Base-by-base conservation (phyloP, 2,329 filamentous ascomycete genomes). In the Colletotrichum orbiculare region DNA sequence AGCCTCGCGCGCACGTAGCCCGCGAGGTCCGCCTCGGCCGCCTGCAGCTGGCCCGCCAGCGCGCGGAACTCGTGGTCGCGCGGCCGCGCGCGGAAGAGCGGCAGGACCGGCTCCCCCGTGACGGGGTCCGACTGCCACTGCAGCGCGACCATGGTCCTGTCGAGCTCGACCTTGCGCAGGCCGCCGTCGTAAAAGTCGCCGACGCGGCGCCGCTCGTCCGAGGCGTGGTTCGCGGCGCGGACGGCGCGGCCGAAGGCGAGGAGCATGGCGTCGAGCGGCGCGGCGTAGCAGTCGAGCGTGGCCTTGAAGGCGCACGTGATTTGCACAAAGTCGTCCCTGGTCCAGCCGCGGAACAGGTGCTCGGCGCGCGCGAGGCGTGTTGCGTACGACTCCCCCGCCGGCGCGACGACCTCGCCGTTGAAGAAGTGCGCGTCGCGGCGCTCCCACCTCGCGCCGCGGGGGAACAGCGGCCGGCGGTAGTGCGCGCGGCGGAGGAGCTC, bases 261-360 rank as follows among this genome's bases (percentile, higher is more conserved):
- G n/a, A 64, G 38, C 49, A 60, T 49, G 6, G 25, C 10, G 39
- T 38, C 15, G 2, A 54, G 15, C 1, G 56, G 55, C 11, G 50
- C 49, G 49, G 56, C 61, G 45, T 54, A 64, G 13, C 37, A 15
- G 39, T 60, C 45, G 13, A 64, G 38, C 10, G 61, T 64, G 38
- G 61, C 49, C 39, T 54, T 60, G 61, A 64, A 64, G 15, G 49
- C 61, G 50, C 61, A 64, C 2, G 39, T 38, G 38, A 54, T 41
- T n/a, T 64, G 55, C 2, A 54, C 8, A 12, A 60, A 64, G 45
- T 60, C 61, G 12, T 11, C 11, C 8, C 6, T 33, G 12, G 13
- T 12, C 61, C 61, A 64, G 7, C 56, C 49, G 12, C 10, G n/a
- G 45, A 64, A 64, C 1, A 60, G 6, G 33, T 0, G 6, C 25